Conservation (phyloP, 2,329 filamentous ascomycete species). For the Cordyceps cicadae region DNA sequence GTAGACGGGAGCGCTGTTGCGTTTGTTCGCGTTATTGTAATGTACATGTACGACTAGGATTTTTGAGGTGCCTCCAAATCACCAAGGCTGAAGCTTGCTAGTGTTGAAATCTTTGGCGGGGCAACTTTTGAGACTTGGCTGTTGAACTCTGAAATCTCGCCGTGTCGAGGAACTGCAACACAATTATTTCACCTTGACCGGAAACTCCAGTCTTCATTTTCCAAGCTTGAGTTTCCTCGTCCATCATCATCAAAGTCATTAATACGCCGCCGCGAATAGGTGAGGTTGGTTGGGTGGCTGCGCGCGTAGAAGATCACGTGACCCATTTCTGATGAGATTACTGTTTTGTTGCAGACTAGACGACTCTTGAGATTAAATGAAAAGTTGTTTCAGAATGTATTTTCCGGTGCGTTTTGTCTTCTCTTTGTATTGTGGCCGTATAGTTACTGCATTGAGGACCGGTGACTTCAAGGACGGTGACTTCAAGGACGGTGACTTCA, state of each 20-base stretch:
- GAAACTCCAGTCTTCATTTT: too few species aligned
- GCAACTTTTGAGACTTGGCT: neutral
- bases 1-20: neutral
- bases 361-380: neutral
- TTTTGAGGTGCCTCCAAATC: neutral
- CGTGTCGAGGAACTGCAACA: too few species aligned
- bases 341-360: neutral
- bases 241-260: too few species aligned
- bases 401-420: neutral
- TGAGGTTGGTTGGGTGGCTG: too few species aligned
- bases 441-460: too few species aligned
- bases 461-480: too few species aligned
- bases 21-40: neutral
- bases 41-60: neutral
- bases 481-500: too few species aligned
- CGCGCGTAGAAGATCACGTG: neutral
- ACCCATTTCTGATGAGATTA: neutral
- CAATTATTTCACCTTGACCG: too few species aligned
- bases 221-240: too few species aligned
- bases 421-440: too few species aligned
- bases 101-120: slow-evolving; percentile 8
- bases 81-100: slow-evolving; percentile 1
- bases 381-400: neutral
- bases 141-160: too few species aligned
- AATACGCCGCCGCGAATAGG: too few species aligned